phyloP scores from a whole-genome alignment of 768 basidiomycete genomes.

The Leccinum subtestaceum region DNA sequence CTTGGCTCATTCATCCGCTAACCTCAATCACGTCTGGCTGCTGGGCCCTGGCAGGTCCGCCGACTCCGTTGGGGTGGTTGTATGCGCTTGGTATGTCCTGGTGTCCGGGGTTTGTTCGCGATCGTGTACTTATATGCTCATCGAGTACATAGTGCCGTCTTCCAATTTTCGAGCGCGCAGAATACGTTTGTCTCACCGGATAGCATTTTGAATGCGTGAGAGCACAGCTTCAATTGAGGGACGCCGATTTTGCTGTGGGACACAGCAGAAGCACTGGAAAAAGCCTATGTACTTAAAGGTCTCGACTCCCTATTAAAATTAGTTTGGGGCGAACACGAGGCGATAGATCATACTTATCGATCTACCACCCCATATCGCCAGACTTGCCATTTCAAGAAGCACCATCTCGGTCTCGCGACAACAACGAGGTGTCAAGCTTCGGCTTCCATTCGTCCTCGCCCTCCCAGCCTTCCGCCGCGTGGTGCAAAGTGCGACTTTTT shows the following conservation, averaged over 20 bases:
- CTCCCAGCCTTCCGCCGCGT: slow-evolving; percentile 1
- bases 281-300: background rate
- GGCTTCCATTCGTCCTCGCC: slow-evolving; percentile 8
- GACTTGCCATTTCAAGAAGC: slow-evolving; percentile 24
- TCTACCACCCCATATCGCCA: slow-evolving; percentile 11
- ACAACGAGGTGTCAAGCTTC: slow-evolving; percentile 21
- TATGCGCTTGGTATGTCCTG: background rate
- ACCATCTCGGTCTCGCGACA: slow-evolving; percentile 11
- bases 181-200: too few species aligned
- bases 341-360: slow-evolving; percentile 19
- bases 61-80: background rate
- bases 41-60: too few species aligned
- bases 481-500: slow-evolving; percentile 2
- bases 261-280: too few species aligned
- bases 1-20: background rate
- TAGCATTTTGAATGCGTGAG: too few species aligned
- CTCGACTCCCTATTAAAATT: slow-evolving; percentile 2
- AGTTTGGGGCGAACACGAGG: background rate
- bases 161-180: too few species aligned
- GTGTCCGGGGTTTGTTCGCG: too few species aligned
- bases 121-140: too few species aligned
- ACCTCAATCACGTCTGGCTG: background rate
- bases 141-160: too few species aligned
- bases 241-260: too few species aligned
- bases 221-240: too few species aligned